Evolutionary conservation across 345 rosid species (phyloP).

Genomic region (Mercurialis annua): DNA sequence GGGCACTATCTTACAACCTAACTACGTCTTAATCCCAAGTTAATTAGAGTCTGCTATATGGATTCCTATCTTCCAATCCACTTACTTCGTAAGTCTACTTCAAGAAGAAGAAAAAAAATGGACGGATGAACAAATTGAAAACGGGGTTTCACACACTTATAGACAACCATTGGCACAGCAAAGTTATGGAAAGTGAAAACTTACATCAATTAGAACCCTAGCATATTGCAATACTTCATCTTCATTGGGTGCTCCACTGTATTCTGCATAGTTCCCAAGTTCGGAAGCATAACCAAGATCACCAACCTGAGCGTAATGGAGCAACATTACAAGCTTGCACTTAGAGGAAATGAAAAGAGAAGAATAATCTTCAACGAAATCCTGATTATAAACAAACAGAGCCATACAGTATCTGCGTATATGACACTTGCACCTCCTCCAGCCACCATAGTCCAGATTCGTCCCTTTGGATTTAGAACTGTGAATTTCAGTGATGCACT

Average conservation of each 20-base stretch:
- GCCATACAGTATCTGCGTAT: conserved; percentile 80
- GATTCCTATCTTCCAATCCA: too few species aligned
- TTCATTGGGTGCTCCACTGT: conserved; percentile 98
- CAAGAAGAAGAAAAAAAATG: too few species aligned
- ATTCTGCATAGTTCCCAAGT: conserved; percentile 92
- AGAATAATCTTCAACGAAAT: background rate
- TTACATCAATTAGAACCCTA: conserved; percentile 94
- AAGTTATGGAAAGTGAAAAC: conserved; percentile 10
- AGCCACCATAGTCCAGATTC: conserved; percentile 97
- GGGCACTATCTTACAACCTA: too few species aligned
- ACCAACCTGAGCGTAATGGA: conserved; percentile 53
- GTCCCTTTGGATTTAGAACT: conserved; percentile 84
- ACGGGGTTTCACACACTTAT: background rate
- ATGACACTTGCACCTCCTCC: conserved; percentile 99
- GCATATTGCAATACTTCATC: conserved; percentile 97
- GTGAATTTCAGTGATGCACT: conserved; percentile 97
- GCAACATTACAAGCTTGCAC: background rate
- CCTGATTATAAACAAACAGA: conserved; percentile 5
- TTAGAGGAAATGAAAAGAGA: background rate
- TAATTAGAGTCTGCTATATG: too few species aligned
- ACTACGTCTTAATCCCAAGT: too few species aligned
- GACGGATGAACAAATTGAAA: too few species aligned
- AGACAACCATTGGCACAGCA: conserved; percentile 6
- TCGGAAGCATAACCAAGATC: conserved; percentile 90
- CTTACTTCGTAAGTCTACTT: too few species aligned